phyloP scores from a whole-genome alignment of 2,329 filamentous ascomycete species.

The Trichoderma atrobrunneum region DNA sequence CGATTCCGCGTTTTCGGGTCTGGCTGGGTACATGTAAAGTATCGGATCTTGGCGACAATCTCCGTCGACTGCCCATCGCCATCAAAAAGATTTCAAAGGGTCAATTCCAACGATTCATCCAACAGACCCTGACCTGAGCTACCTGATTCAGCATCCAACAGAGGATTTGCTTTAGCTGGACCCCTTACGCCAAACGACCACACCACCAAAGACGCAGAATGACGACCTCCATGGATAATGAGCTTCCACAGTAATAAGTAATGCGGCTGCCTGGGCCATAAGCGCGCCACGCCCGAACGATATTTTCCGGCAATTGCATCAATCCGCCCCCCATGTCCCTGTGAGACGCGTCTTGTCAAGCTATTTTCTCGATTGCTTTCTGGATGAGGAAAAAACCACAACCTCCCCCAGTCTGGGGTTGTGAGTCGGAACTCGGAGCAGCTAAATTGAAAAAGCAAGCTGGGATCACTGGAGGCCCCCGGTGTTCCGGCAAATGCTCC shows the following conservation, averaged over 20 bases:
- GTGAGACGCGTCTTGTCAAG: background rate
- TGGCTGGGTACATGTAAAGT: background rate
- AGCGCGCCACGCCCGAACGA: background rate
- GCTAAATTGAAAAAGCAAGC: background rate
- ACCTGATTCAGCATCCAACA: background rate
- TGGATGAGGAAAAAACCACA: background rate
- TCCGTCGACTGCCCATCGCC: background rate
- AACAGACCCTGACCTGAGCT: background rate
- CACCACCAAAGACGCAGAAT: background rate
- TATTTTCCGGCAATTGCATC: background rate
- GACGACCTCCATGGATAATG: background rate
- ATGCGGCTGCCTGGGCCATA: background rate
- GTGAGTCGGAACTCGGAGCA: background rate
- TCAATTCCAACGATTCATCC: background rate
- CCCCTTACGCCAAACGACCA: background rate
- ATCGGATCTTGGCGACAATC: background rate
- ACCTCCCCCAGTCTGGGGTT: background rate
- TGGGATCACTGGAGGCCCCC: background rate
- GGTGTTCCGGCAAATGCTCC: background rate
- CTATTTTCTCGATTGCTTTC: background rate
- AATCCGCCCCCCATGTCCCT: background rate
- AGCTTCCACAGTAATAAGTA: background rate
- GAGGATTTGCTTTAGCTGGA: background rate
- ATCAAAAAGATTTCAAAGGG: background rate
- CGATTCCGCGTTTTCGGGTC: background rate